Evolutionary conservation across 1,284 basidiomycete genomes (phyloP), one percentile per base, ranked within the genome.

Genomic region (Spongiforma sp.): DNA sequence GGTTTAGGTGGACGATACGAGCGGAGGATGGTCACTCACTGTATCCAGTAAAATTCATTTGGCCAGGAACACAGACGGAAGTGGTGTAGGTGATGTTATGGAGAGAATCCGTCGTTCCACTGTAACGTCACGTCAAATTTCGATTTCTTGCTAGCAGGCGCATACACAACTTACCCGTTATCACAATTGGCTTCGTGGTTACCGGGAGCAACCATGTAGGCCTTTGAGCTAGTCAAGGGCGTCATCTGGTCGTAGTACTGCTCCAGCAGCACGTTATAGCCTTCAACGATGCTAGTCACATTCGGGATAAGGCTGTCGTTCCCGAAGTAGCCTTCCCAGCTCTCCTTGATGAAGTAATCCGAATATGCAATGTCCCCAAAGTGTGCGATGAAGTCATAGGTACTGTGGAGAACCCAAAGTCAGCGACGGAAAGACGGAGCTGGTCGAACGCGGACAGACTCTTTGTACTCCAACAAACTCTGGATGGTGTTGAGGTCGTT

Each of bases 101-200:
- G 21, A 74, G n/a, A 1, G 30, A 15, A 43, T 73, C 73, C 9
- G 7, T 74, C 24, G 71, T 69, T 54, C 72, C 73, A 36, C 71
- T 75, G 36, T 17, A 7, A 11, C n/a, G 37, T 34, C 9, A 0
- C 7, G 1, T 46, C 60, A 15, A 28, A 46, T 48, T 21, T n/a
- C 4, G 41, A 36, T 10, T 17, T 8, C 9, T n/a, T n/a, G 17
- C n/a, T n/a, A 24, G 15, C 17, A 37, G n/a, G n/a, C 6, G 2
- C 3, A 57, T 24, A 34, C 4, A 10, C 60, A 14, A 30, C 72
- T 65, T 62, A 73, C 72, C 72, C 72, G 9, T 74, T 67, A 46
- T 75, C 73, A 59, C 72, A 73, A 52, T 75, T 70, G 11, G 71
- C 71, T 54, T 73, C 73, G 48, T 73, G 72, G 39, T 73, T 76